These are phyloP conservation scores for Rubroboletus pulcherrimus DNA, from an alignment of 768 basidiomycete species.

Conservation along the genomic window DNA sequence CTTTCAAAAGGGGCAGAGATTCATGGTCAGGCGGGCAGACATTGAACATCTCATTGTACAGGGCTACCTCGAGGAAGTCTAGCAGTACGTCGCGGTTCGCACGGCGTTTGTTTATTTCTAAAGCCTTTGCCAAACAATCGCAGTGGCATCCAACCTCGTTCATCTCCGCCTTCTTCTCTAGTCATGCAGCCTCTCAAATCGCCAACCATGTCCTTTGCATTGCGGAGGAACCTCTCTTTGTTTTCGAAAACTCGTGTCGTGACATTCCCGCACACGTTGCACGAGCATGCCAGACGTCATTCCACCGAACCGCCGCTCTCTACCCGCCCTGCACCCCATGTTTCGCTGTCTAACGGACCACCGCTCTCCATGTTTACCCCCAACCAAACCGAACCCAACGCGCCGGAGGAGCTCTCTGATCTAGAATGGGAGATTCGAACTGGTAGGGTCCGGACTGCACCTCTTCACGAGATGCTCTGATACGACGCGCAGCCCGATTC, in stretches of 20 bases:
- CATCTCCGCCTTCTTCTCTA: not conserved
- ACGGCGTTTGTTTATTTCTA: conserved; percentile 18
- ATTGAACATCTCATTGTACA: conserved; percentile 94
- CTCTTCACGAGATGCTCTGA: conserved; percentile 25
- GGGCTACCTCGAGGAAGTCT: conserved; percentile 88
- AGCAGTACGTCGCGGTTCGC: conserved; percentile 7
- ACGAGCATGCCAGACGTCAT: conserved; percentile 2
- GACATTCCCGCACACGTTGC: not conserved
- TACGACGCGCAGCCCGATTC: conserved; percentile 21
- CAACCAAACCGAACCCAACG: conserved; percentile 10
- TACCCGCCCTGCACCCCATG: not conserved
- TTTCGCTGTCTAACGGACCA: conserved; percentile 4
- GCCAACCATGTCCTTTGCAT: not conserved
- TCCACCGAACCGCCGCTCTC: conserved; percentile 17
- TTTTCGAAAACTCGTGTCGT: not conserved
- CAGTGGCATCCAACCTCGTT: not conserved
- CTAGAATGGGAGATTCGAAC: conserved; percentile 77
- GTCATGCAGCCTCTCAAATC: conserved; percentile 12
- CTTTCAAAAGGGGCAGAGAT: conserved; percentile 86
- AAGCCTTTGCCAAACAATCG: conserved; percentile 26
- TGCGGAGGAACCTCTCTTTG: not conserved
- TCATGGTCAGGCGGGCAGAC: conserved; percentile 82
- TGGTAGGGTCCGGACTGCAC: conserved; percentile 38
- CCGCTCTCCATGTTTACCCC: conserved; percentile 24
- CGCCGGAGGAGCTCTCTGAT: conserved; percentile 46